A percentile compares a stretch with the other conserved stretches of the same genome.
Conservation (phyloP, 2,329 filamentous ascomycete species). For the Pyricularia sp. region DNA sequence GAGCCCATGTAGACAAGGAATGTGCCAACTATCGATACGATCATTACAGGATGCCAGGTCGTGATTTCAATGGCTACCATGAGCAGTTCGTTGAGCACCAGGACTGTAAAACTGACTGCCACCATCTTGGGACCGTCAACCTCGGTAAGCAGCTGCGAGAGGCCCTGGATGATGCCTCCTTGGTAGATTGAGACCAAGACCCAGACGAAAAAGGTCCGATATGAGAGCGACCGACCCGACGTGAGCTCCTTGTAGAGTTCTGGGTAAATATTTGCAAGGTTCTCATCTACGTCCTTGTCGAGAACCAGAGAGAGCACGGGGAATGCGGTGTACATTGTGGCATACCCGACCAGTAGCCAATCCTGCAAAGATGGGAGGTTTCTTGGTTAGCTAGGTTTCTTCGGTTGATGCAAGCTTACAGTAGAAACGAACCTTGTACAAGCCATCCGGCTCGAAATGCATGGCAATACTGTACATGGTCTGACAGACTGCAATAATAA, state of each 20-base stretch:
- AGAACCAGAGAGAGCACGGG: constrained; percentile 90
- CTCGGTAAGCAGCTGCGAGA: constrained; percentile 76
- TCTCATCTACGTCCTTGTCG: constrained; percentile 89
- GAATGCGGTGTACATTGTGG: constrained; percentile 85
- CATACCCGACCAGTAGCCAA: constrained; percentile 94
- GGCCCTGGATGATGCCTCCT: constrained; percentile 87
- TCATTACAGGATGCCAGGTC: constrained; percentile 94
- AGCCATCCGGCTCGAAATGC: constrained; percentile 80
- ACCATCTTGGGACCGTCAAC: constrained; percentile 64
- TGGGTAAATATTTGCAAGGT: constrained; percentile 85
- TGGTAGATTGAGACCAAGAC: constrained; percentile 92
- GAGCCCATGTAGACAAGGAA: constrained; percentile 67
- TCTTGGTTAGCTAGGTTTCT: not conserved
- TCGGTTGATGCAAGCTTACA: not conserved
- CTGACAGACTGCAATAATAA: constrained; percentile 92
- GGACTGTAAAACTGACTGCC: constrained; percentile 77
- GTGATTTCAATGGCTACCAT: constrained; percentile 97
- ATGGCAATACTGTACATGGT: constrained; percentile 94
- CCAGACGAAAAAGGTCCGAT: constrained; percentile 95
- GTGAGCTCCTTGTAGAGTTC: constrained; percentile 98
- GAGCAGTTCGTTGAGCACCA: constrained; percentile 85
- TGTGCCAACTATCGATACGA: constrained; percentile 70
- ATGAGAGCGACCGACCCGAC: constrained; percentile 70
- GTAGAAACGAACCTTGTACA: constrained; percentile 52
- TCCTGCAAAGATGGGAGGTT: constrained; percentile 27